Evolutionary conservation across 2,329 filamentous ascomycete species (phyloP).

Genomic region (Penicillium nordicum): DNA sequence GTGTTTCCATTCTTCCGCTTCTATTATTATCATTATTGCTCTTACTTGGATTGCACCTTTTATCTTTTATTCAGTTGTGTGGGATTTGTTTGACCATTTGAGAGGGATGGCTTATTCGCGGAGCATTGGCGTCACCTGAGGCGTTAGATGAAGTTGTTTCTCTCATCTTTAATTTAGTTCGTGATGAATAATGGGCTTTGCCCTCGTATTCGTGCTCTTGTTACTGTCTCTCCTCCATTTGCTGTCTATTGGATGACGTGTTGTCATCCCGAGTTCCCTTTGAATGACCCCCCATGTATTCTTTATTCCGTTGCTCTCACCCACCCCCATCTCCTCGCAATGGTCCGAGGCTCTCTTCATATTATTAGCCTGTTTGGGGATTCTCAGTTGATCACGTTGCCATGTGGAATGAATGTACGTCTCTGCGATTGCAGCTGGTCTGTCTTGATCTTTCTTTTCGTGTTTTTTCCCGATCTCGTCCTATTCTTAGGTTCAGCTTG

Average conservation of each 20-base stretch:
- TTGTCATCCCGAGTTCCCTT: neutral
- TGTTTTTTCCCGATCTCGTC: neutral
- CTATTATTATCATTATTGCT: neutral
- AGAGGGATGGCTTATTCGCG: neutral
- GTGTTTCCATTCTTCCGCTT: neutral
- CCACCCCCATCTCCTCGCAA: neutral
- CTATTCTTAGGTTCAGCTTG: neutral
- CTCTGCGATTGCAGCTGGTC: constrained; percentile 14
- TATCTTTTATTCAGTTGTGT: neutral
- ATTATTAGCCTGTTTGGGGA: constrained; percentile 1
- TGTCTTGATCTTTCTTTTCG: constrained; percentile 2
- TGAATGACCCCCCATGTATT: constrained; percentile 5
- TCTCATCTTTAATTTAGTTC: neutral
- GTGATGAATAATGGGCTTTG: neutral
- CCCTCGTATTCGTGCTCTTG: neutral
- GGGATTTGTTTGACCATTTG: neutral
- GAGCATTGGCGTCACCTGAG: neutral
- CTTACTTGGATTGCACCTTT: neutral
- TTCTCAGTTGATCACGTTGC: constrained; percentile 17
- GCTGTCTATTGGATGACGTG: neutral
- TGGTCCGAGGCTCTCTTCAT: neutral
- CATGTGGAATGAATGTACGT: constrained; percentile 26
- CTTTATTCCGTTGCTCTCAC: neutral
- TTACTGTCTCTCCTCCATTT: neutral
- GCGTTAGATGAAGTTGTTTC: neutral